These are phyloP conservation scores for Plectosphaerella plurivora DNA, from an alignment of 2,329 filamentous ascomycete species.

Conservation along the genomic window DNA sequence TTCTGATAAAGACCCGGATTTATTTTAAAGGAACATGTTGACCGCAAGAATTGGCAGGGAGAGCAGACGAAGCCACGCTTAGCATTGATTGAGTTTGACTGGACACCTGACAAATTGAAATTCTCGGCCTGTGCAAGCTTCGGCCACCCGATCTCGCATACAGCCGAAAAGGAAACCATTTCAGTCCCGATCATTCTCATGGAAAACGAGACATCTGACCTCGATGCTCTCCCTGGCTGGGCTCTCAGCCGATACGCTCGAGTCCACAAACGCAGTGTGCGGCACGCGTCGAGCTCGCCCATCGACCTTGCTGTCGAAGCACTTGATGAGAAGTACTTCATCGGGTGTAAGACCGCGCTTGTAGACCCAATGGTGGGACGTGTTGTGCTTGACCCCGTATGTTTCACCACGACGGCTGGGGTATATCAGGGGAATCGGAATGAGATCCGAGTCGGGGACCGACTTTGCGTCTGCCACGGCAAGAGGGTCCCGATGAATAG, in stretches of 20 bases:
- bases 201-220: conserved; percentile 49
- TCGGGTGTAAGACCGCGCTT: conserved; percentile 44
- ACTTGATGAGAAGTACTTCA: conserved; percentile 57
- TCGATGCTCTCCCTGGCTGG: conserved; percentile 58
- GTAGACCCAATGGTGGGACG: conserved; percentile 47
- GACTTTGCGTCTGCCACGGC: conserved; percentile 46
- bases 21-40: too few relatives aligned
- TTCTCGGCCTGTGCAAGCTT: too few relatives aligned
- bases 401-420: conserved; percentile 46
- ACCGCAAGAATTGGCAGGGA: too few relatives aligned
- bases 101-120: too few relatives aligned
- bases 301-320: conserved; percentile 54
- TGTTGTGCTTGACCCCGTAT: conserved; percentile 35
- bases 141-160: too few relatives aligned
- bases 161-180: too few relatives aligned
- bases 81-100: too few relatives aligned
- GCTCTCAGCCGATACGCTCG: conserved; percentile 28
- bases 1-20: too few relatives aligned
- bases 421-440: conserved; percentile 45
- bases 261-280: conserved; percentile 51
- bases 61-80: too few relatives aligned
- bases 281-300: conserved; percentile 47
- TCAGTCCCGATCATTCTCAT: conserved; percentile 32
- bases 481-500: conserved; percentile 48
- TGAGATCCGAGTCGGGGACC: conserved; percentile 45